These are phyloP conservation scores for Gossypium anomalum DNA, from an alignment of 345 rosid genomes.

Conservation along the genomic window DNA sequence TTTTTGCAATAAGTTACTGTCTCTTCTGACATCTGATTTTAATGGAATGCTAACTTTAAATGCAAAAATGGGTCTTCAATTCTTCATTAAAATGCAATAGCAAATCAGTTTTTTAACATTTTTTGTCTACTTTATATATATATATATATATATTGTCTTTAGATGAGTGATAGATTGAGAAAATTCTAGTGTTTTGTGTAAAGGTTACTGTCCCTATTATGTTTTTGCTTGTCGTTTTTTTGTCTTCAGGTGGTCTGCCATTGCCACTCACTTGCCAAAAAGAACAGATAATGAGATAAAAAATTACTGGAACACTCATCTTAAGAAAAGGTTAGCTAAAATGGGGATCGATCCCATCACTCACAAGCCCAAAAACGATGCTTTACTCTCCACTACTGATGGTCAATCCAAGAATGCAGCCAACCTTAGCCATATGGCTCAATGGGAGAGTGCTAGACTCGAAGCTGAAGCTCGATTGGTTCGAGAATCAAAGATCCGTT, in stretches of 20 bases:
- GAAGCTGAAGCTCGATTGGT: slow-evolving; percentile 88
- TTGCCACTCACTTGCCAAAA: slow-evolving; percentile 72
- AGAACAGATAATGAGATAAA: slow-evolving; percentile 80
- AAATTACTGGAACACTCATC: slow-evolving; percentile 77
- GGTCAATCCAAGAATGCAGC: slow-evolving; percentile 64
- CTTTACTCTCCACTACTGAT: slow-evolving; percentile 40
- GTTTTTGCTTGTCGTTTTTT: slow-evolving; percentile 14
- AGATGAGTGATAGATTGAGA: slow-evolving; percentile 12
- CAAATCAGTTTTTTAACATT: not conserved
- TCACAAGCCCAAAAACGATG: slow-evolving; percentile 65
- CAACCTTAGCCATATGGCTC: slow-evolving; percentile 85
- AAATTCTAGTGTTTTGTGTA: slow-evolving; percentile 8
- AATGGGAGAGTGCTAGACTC: slow-evolving; percentile 90
- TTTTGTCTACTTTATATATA: not conserved
- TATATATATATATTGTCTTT: not conserved
- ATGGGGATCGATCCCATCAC: slow-evolving; percentile 86
- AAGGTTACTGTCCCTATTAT: slow-evolving; percentile 7
- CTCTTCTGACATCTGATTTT: not conserved
- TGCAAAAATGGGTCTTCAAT: slow-evolving; percentile 1
- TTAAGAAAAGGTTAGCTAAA: slow-evolving; percentile 59
- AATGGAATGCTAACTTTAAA: slow-evolving; percentile 7
- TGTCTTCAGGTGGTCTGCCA: slow-evolving; percentile 68
- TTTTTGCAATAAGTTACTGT: slow-evolving; percentile 12
- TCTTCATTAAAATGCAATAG: not conserved
- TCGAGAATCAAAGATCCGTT: slow-evolving; percentile 72